Percentiles rank a stretch among this genome's conserved stretches.
phyloP scores from a whole-genome alignment of 2,329 filamentous ascomycete genomes.

The Curvularia verruculosa region DNA sequence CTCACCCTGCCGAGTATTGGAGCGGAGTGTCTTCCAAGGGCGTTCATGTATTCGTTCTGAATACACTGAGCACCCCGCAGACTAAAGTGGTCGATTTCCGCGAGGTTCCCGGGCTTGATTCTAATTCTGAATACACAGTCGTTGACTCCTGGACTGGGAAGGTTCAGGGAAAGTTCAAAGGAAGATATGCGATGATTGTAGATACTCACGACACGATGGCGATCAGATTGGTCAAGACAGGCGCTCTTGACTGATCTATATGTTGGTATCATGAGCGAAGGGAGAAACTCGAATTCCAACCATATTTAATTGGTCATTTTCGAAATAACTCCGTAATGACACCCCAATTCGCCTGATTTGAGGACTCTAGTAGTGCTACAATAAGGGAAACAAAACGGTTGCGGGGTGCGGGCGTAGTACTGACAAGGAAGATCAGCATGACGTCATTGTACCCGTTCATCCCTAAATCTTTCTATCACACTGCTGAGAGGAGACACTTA shows the following conservation, averaged over 20 bases:
- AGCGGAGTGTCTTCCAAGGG: constrained; percentile 31
- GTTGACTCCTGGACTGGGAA: constrained; percentile 31
- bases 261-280: neutral
- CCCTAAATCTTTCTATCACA: neutral
- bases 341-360: neutral
- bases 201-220: constrained; percentile 7
- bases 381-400: neutral
- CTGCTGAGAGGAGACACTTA: no score
- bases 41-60: constrained; percentile 36
- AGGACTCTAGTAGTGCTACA: neutral
- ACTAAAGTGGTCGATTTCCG: constrained; percentile 24
- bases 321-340: neutral
- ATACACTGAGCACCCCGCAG: constrained; percentile 24
- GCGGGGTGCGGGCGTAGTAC: neutral
- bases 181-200: constrained; percentile 2
- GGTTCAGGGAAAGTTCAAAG: constrained; percentile 6
- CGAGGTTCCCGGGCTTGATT: constrained; percentile 31
- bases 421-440: neutral
- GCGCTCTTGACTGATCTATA: neutral
- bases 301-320: neutral
- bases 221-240: neutral
- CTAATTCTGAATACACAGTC: constrained; percentile 18
- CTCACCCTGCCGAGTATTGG: constrained; percentile 39
- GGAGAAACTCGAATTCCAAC: neutral
- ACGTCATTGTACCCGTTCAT: neutral